phyloP scores from a whole-genome alignment of 768 basidiomycete genomes.

The Termitomyces sp. region DNA sequence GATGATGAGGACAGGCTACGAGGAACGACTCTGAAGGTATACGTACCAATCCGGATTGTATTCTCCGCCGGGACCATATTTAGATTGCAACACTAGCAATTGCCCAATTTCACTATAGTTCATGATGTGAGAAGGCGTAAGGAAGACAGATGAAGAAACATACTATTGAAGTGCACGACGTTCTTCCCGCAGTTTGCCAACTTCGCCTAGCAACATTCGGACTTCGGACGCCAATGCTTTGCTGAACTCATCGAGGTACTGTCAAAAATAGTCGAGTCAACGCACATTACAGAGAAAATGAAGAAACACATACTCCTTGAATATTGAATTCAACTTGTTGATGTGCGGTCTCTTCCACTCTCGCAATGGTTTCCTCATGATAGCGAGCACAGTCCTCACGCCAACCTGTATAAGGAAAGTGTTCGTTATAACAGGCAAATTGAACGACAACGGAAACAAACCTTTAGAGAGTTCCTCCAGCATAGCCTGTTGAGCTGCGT shows the following conservation, averaged over 20 bases:
- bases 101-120: slow-evolving; percentile 64
- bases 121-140: neutral
- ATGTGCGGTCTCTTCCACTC: slow-evolving; percentile 65
- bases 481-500: slow-evolving; percentile 52
- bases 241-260: slow-evolving; percentile 89
- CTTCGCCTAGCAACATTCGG: slow-evolving; percentile 76
- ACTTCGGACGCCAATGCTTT: slow-evolving; percentile 80
- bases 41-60: slow-evolving; percentile 77
- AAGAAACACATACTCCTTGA: slow-evolving; percentile 53
- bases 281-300: neutral
- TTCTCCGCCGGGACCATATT: slow-evolving; percentile 81
- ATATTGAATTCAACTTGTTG: slow-evolving; percentile 83
- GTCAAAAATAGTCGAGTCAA: slow-evolving; percentile 2
- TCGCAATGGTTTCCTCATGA: slow-evolving; percentile 61
- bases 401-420: slow-evolving; percentile 41
- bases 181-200: slow-evolving; percentile 78
- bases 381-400: slow-evolving; percentile 59
- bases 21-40: neutral
- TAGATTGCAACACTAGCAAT: slow-evolving; percentile 63
- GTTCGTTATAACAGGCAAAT: slow-evolving; percentile 1
- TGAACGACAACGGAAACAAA: slow-evolving; percentile 24
- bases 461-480: slow-evolving; percentile 52
- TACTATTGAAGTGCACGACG: slow-evolving; percentile 75
- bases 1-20: neutral
- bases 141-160: slow-evolving; percentile 22